Conservation (phyloP, 805 yeast genomes). For the Komagataella pseudopastoris region DNA sequence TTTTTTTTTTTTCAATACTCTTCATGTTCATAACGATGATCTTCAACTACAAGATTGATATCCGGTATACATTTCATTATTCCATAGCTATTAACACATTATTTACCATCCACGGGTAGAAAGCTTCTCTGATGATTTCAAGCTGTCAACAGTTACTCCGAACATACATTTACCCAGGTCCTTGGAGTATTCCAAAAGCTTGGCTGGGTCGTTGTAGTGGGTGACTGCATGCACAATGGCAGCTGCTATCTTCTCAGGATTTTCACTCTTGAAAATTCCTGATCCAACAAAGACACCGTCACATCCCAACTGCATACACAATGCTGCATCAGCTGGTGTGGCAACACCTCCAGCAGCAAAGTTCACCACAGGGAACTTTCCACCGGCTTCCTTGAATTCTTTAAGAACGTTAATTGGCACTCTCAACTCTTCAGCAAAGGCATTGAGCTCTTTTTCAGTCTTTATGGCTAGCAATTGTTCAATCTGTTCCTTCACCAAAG, state of each 20-base stretch:
- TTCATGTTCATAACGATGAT: too few species aligned
- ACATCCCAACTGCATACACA: conserved; percentile 71
- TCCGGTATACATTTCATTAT: neutral
- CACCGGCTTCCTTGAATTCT: conserved; percentile 32
- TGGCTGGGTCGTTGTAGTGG: conserved; percentile 45
- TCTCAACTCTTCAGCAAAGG: conserved; percentile 41
- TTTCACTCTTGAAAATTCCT: conserved; percentile 63
- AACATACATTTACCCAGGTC: conserved; percentile 69
- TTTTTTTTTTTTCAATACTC: too few species aligned
- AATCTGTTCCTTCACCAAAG: conserved; percentile 44
- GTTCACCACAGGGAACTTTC: conserved; percentile 69
- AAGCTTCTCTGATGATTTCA: conserved; percentile 30
- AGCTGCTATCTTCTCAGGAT: conserved; percentile 60
- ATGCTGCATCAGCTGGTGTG: conserved; percentile 79
- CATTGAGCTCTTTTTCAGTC: conserved; percentile 29
- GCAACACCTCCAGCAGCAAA: conserved; percentile 88
- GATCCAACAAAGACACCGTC: conserved; percentile 72
- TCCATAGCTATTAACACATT: neutral
- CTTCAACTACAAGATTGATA: neutral
- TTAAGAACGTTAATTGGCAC: conserved; percentile 44
- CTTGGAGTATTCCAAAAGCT: conserved; percentile 50
- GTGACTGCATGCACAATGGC: conserved; percentile 78
- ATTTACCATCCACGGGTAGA: conserved; percentile 40
- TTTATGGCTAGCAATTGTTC: conserved; percentile 25
- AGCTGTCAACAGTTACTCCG: conserved; percentile 46